Base-by-base conservation (phyloP, 495 filamentous ascomycete genomes). In the Talaromyces borbonicus region DNA sequence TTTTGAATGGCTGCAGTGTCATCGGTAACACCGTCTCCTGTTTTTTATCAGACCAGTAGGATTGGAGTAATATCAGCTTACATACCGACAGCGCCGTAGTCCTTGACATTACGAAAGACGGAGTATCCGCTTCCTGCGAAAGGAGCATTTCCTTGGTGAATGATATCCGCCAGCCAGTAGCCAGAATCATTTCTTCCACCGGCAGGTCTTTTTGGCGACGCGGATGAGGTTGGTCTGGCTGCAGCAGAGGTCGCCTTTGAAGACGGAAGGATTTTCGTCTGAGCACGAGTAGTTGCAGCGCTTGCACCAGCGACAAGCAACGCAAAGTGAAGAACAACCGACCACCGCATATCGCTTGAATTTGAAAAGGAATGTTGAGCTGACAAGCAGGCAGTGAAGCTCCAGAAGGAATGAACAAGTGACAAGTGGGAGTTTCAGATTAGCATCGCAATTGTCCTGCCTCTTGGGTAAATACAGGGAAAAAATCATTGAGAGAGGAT, bases 91-190 rank as follows among this genome's bases (percentile, higher is more conserved):
- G 79, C 80, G 19, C 82, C 82, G 48, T 75, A 87, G 55, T 88
- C 86, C 57, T 67, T 79, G 29, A 92, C 85, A 55, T 92, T 89
- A 45, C 86, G 83, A 62, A 80, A 92, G 23, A 90, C 73, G 48
- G 75, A 75, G 56, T 84, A 86, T 47, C 39, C 44, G 15, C 75
- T 60, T 6, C 59, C 47, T 52, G 78, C 78, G 59, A 77, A 86
- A 18, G 75, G 77, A 12, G 78, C 74, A 1, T 61, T 55, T 15
- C 83, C 84, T 47, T 83, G 75, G 16, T 83, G 81, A 24, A 66
- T 49, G 51, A 89, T 84, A 49, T 68, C 68, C 23, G 75, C 71
- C 39, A 89, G 56, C 86, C 87, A 93, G 67, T 80, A 87, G 6
- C 56, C 38, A 11, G 59, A 41, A 29, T 56, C 56, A 20, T 46